Percentiles rank a stretch among this genome's conserved stretches.
Conservation (phyloP, 805 yeast species). For the Schwanniomyces occidentalis region DNA sequence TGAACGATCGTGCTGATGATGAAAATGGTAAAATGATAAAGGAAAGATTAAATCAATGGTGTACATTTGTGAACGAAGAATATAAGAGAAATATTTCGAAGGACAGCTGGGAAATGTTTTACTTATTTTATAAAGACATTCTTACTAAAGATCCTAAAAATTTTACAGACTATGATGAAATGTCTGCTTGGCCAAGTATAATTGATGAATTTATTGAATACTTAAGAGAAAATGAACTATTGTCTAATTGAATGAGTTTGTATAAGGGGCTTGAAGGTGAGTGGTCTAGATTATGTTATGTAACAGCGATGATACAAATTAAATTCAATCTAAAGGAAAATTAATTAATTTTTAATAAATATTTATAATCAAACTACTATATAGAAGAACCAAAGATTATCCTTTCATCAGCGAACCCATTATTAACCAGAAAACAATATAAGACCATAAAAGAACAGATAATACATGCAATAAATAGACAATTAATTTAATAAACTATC, state of each 20-base stretch:
- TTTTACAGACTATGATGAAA: slow-evolving; percentile 66
- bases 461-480: background rate
- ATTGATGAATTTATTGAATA: slow-evolving; percentile 81
- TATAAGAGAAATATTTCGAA: slow-evolving; percentile 53
- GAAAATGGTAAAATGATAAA: slow-evolving; percentile 17
- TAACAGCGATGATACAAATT: no score
- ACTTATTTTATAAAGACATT: slow-evolving; percentile 57
- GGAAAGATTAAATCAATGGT: slow-evolving; percentile 54
- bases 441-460: no score
- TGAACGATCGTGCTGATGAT: slow-evolving; percentile 9
- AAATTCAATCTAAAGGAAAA: no score
- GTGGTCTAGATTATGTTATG: no score
- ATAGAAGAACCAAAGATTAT: no score
- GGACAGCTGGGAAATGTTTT: slow-evolving; percentile 87
- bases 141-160: slow-evolving; percentile 46
- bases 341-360: no score
- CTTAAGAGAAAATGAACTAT: slow-evolving; percentile 29
- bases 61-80: slow-evolving; percentile 46
- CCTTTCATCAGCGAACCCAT: no score
- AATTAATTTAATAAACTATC: slow-evolving; percentile 38
- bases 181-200: slow-evolving; percentile 89
- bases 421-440: no score
- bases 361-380: no score
- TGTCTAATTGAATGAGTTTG: no score
- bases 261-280: no score